phyloP scores from a whole-genome alignment of 2,329 filamentous ascomycete genomes.

The Emmonsiellopsis sp. region DNA sequence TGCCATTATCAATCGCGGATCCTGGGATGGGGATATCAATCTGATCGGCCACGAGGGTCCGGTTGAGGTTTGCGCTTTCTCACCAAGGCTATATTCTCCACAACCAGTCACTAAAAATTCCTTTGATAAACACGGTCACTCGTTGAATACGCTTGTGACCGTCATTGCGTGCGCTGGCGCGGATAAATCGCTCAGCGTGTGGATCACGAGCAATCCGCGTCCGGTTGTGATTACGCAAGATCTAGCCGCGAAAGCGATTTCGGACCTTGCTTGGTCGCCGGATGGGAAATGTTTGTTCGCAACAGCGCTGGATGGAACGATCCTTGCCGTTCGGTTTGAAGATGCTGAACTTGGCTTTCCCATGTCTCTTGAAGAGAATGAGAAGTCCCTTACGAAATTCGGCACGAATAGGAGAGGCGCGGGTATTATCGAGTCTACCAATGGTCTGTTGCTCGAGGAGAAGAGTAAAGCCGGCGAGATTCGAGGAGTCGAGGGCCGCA shows the following conservation, averaged over 20 bases:
- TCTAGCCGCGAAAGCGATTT: conserved; percentile 80
- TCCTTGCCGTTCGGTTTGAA: conserved; percentile 73
- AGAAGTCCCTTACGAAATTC: conserved; percentile 86
- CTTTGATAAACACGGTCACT: conserved; percentile 30
- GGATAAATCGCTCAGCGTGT: conserved; percentile 91
- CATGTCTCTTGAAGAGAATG: conserved; percentile 76
- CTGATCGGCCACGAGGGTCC: conserved; percentile 94
- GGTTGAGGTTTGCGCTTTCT: conserved; percentile 95
- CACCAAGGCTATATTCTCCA: conserved; percentile 74
- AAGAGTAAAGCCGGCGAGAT: conserved; percentile 86
- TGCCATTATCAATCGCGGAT: conserved; percentile 83
- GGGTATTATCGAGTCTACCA: conserved; percentile 86
- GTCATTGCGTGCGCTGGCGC: conserved; percentile 96
- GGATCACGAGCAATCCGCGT: conserved; percentile 92
- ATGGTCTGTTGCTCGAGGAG: conserved; percentile 78
- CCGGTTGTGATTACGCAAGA: conserved; percentile 88
- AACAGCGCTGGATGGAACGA: conserved; percentile 80
- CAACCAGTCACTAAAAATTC: conserved; percentile 50
- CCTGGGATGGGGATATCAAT: conserved; percentile 95
- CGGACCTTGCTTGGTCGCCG: conserved; percentile 87
- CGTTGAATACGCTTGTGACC: conserved; percentile 54
- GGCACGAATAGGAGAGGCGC: conserved; percentile 79
- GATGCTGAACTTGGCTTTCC: conserved; percentile 84
- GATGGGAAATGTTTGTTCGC: conserved; percentile 81
- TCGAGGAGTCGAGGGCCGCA: conserved; percentile 81